Conservation (phyloP, 768 basidiomycete species). For the Mycena maculata region DNA sequence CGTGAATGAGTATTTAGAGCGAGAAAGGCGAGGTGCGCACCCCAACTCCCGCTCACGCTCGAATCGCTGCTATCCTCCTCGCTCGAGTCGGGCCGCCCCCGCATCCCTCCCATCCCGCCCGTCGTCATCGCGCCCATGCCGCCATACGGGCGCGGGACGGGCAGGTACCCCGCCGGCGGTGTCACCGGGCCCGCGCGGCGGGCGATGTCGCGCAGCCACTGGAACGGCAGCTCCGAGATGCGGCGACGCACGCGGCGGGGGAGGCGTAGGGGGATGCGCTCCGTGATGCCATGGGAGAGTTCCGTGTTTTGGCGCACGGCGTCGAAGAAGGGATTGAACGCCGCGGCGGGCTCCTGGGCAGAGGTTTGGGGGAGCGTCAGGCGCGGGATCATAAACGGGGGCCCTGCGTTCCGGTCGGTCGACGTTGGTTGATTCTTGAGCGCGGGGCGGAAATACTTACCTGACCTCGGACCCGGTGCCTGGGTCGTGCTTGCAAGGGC, state of each 20-base stretch:
- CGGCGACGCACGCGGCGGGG: slow-evolving; percentile 63
- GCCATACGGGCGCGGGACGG: background rate
- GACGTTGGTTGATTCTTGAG: background rate
- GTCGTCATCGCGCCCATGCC: background rate
- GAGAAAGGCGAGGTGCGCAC: slow-evolving; percentile 1
- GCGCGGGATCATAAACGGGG: background rate
- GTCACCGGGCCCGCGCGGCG: slow-evolving; percentile 53
- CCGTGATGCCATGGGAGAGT: slow-evolving; percentile 77
- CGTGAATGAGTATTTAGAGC: too few relatives aligned
- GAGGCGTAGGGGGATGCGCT: slow-evolving; percentile 81
- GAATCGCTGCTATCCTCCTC: slow-evolving; percentile 47
- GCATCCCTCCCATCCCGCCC: background rate
- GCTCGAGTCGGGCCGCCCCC: slow-evolving; percentile 43
- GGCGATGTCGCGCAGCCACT: slow-evolving; percentile 83
- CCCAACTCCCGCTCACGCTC: slow-evolving; percentile 6
- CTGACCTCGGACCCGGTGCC: slow-evolving; percentile 40
- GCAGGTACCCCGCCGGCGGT: slow-evolving; percentile 5
- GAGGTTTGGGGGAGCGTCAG: background rate
- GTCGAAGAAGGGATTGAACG: slow-evolving; percentile 95
- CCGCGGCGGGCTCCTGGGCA: slow-evolving; percentile 31
- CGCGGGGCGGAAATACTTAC: slow-evolving; percentile 34
- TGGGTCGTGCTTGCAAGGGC: slow-evolving; percentile 58
- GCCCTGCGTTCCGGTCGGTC: slow-evolving; percentile 38
- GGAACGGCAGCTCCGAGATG: slow-evolving; percentile 81
- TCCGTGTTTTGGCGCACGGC: slow-evolving; percentile 91